Percentiles rank a stretch among this genome's conserved stretches.
Evolutionary conservation across 805 yeast species (phyloP).

Genomic region (Candida lessepsii): DNA sequence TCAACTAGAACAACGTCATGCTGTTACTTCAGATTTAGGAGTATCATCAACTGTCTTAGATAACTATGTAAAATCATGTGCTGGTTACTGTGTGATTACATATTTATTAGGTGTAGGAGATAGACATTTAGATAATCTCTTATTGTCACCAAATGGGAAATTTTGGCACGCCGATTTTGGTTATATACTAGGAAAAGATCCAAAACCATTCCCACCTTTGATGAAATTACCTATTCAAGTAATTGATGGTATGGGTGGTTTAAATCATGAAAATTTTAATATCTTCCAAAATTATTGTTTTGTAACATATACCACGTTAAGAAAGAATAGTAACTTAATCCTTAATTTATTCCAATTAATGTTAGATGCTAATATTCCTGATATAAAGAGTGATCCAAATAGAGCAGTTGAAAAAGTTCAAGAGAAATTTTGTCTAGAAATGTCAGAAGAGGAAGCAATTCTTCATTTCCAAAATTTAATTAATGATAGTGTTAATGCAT

Average conservation of each 20-base stretch:
- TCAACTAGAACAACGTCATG: constrained; percentile 19
- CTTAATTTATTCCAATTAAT: constrained; percentile 88
- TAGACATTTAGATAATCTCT: constrained; percentile 87
- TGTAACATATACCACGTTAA: constrained; percentile 84
- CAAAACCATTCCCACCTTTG: constrained; percentile 97
- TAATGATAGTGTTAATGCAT: constrained; percentile 90
- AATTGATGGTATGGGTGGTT: constrained; percentile 97
- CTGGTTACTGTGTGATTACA: constrained; percentile 96
- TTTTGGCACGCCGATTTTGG: constrained; percentile 99
- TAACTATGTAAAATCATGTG: constrained; percentile 89
- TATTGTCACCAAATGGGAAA: constrained; percentile 74
- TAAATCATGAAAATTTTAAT: constrained; percentile 77
- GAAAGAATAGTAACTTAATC: constrained; percentile 87
- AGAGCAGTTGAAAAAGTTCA: constrained; percentile 88
- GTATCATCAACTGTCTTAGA: constrained; percentile 78
- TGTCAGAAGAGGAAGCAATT: constrained; percentile 95
- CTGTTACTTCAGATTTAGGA: constrained; percentile 40
- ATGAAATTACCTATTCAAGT: constrained; percentile 97
- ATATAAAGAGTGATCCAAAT: constrained; percentile 77
- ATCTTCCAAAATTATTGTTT: constrained; percentile 91
- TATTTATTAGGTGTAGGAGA: constrained; percentile 96
- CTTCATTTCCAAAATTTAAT: constrained; percentile 91
- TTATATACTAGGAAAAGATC: constrained; percentile 93
- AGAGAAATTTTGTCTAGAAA: constrained; percentile 88
- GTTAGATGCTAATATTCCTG: constrained; percentile 93